phyloP scores from a whole-genome alignment of 75 land plant genomes.

The Selaginella tamariscina region DNA sequence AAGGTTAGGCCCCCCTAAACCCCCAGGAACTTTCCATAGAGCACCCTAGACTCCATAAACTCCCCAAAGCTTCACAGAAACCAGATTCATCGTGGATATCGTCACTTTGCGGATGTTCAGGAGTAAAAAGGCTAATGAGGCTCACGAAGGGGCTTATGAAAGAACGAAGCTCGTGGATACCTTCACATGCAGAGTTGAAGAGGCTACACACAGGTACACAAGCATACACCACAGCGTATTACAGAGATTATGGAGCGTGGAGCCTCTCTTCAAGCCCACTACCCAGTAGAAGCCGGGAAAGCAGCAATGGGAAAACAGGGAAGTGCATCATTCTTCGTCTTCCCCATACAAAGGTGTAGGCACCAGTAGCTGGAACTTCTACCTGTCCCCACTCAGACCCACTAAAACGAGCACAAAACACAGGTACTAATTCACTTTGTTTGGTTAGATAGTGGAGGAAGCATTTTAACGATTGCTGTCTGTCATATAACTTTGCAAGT shows the following conservation, averaged over 20 bases:
- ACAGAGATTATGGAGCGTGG: not conserved
- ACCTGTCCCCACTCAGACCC: not conserved
- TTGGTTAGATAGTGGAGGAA: too few species aligned
- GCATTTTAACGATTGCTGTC: too few species aligned
- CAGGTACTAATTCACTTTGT: too few species aligned
- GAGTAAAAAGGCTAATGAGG: too few species aligned
- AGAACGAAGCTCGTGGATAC: not conserved
- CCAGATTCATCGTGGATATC: not conserved
- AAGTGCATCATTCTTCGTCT: not conserved
- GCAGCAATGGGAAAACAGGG: not conserved
- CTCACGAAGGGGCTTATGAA: too few species aligned
- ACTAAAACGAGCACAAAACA: not conserved
- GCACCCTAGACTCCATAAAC: too few species aligned
- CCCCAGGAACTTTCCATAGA: too few species aligned
- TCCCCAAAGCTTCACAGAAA: not conserved
- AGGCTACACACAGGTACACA: not conserved
- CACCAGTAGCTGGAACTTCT: not conserved
- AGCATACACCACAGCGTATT: not conserved
- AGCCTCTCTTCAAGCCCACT: not conserved
- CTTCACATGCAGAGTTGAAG: not conserved
- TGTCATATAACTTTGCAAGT: too few species aligned
- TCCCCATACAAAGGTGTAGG: not conserved
- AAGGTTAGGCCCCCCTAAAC: too few species aligned
- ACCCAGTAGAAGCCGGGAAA: not conserved
- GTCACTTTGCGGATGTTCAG: not conserved